These are phyloP conservation scores for Diaporthe sp. DNA, from an alignment of 2,329 filamentous ascomycete genomes.

Conservation along the genomic window DNA sequence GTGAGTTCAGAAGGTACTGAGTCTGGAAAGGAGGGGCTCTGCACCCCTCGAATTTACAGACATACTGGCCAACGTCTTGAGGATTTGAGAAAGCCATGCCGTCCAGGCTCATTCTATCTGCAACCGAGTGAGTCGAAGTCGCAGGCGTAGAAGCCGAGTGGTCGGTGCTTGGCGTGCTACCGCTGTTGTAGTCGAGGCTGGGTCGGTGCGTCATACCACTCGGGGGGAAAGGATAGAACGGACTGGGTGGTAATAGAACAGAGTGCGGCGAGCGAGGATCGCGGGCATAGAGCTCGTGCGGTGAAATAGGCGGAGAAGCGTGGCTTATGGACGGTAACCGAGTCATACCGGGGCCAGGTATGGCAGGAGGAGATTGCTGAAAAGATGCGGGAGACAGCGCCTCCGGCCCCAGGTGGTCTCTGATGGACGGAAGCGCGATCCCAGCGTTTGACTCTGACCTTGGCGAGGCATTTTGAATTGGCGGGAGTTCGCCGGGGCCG, in stretches of 20 bases:
- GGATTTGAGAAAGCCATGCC: conserved; percentile 58
- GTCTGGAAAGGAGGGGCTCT: conserved; percentile 83
- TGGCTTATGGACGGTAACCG: conserved; percentile 54
- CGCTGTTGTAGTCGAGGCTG: conserved; percentile 60
- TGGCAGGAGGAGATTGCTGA: conserved; percentile 52
- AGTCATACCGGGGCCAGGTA: conserved; percentile 49
- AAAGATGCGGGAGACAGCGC: conserved; percentile 42
- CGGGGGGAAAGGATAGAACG: conserved; percentile 50
- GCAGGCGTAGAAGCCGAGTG: conserved; percentile 59
- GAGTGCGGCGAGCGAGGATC: conserved; percentile 64
- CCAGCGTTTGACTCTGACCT: conserved; percentile 55
- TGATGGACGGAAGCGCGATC: conserved; percentile 56
- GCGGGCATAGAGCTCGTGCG: conserved; percentile 61
- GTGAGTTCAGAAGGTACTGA: conserved; percentile 82
- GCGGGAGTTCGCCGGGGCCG: conserved; percentile 47
- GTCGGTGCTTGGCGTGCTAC: conserved; percentile 60
- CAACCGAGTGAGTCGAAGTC: conserved; percentile 54
- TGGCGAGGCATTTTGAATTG: conserved; percentile 56
- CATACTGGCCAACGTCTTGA: conserved; percentile 62
- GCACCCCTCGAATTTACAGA: conserved; percentile 75
- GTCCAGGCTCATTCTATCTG: conserved; percentile 72
- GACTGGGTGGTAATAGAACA: conserved; percentile 56
- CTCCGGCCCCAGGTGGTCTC: conserved; percentile 50
- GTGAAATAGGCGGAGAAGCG: conserved; percentile 64
- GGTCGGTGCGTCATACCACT: conserved; percentile 53